A percentile compares a stretch with the other conserved stretches of the same genome.
Conservation (phyloP, 306 rosid genomes). For the Pyrus communis region DNA sequence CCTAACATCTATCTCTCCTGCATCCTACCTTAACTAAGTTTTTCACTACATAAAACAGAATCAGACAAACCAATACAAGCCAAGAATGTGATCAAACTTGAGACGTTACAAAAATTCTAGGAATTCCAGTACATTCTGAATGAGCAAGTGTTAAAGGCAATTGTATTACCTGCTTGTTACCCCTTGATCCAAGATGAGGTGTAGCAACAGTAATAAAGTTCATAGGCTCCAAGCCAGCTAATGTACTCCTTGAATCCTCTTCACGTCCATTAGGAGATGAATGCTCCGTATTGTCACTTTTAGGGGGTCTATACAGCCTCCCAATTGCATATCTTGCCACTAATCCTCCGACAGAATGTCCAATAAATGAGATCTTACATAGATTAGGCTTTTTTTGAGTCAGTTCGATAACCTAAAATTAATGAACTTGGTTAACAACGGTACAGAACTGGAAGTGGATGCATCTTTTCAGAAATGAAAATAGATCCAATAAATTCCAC, state of each 20-base stretch:
- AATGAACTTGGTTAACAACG: conserved; percentile 8
- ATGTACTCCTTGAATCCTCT: conserved; percentile 42
- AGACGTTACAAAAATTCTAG: background rate
- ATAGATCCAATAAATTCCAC: conserved; percentile 5
- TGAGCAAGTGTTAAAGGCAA: background rate
- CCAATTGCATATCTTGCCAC: conserved; percentile 94
- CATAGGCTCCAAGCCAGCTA: conserved; percentile 78
- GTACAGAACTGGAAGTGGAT: background rate
- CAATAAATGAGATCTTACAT: conserved; percentile 70
- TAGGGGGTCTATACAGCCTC: conserved; percentile 55
- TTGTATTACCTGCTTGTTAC: conserved; percentile 71
- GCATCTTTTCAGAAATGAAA: background rate
- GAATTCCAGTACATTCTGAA: background rate
- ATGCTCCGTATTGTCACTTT: conserved; percentile 25
- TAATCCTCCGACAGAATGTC: conserved; percentile 96
- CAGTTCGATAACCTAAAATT: conserved; percentile 59
- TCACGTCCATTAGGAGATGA: conserved; percentile 25
- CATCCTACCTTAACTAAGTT: background rate
- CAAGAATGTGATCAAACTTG: background rate
- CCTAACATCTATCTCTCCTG: background rate
- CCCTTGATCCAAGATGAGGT: conserved; percentile 98
- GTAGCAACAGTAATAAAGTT: conserved; percentile 91
- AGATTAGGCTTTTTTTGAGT: conserved; percentile 62
- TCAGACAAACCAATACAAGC: background rate
- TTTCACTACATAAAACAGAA: background rate